Percentiles rank a stretch among this genome's conserved stretches.
Evolutionary conservation across 352 stramenopile species (phyloP).

Genomic region (Pythium diclinum): DNA sequence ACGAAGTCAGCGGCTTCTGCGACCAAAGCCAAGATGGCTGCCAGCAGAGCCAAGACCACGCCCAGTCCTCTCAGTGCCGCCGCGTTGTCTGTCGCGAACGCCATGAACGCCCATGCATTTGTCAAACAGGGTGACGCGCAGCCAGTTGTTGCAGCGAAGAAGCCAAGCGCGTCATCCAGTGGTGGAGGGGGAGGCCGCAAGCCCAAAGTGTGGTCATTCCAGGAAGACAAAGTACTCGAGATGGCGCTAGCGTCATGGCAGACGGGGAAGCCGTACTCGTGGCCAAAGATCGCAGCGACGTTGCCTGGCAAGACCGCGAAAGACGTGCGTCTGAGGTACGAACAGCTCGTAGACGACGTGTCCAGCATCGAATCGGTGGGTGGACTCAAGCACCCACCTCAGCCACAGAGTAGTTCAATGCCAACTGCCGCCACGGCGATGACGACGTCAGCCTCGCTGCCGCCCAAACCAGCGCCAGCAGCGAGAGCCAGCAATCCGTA

Average conservation of each 20-base stretch:
- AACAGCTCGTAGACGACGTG: constrained; percentile 76
- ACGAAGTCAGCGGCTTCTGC: background rate
- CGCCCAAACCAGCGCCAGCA: constrained; percentile 9
- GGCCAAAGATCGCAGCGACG: constrained; percentile 66
- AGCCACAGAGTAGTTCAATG: background rate
- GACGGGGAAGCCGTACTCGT: constrained; percentile 63
- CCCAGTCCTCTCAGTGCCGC: constrained; percentile 19
- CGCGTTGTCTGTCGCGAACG: constrained; percentile 18
- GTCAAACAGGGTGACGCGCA: constrained; percentile 7
- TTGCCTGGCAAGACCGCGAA: constrained; percentile 73
- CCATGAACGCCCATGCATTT: constrained; percentile 22
- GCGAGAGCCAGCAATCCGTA: background rate
- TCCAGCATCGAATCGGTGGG: constrained; percentile 49
- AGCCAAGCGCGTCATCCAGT: background rate
- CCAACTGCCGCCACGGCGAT: background rate
- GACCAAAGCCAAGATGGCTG: constrained; percentile 2
- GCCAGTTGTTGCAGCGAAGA: constrained; percentile 1
- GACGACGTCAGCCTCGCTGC: background rate
- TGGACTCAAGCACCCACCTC: background rate
- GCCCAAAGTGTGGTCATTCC: constrained; percentile 69
- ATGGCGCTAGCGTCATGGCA: constrained; percentile 60
- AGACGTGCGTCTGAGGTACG: constrained; percentile 67
- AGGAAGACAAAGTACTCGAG: constrained; percentile 84
- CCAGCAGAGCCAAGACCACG: background rate
- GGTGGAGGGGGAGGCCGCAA: constrained; percentile 2